phyloP scores from a whole-genome alignment of 768 basidiomycete species.

The Naganishia vaughanmartiniae region DNA sequence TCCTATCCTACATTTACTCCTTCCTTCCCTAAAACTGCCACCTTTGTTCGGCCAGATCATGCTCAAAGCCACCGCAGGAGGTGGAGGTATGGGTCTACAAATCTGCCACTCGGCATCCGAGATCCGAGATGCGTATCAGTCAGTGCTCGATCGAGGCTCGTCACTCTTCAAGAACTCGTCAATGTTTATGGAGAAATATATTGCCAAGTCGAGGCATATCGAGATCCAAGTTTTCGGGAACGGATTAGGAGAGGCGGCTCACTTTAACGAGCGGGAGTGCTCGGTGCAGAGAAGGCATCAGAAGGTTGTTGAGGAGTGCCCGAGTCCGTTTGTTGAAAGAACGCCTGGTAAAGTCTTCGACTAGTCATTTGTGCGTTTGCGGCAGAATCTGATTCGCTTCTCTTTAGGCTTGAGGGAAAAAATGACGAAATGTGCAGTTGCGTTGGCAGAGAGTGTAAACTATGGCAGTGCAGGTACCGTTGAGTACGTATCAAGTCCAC shows the following conservation, averaged over 20 bases:
- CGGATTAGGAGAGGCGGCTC: slow-evolving; percentile 59
- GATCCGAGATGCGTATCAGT: slow-evolving; percentile 35
- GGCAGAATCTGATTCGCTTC: background rate
- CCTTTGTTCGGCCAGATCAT: slow-evolving; percentile 53
- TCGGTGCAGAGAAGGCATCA: slow-evolving; percentile 69
- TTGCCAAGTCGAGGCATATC: slow-evolving; percentile 61
- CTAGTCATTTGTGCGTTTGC: background rate
- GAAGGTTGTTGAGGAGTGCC: slow-evolving; percentile 70
- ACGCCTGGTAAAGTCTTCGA: slow-evolving; percentile 55
- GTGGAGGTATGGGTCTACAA: slow-evolving; percentile 67
- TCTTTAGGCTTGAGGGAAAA: slow-evolving; percentile 55
- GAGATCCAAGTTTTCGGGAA: slow-evolving; percentile 68
- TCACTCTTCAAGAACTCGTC: slow-evolving; percentile 58
- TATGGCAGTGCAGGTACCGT: slow-evolving; percentile 67
- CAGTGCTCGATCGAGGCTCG: slow-evolving; percentile 47
- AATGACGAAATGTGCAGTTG: slow-evolving; percentile 61
- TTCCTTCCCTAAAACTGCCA: background rate
- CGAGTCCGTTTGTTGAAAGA: slow-evolving; percentile 60
- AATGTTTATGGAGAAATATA: slow-evolving; percentile 64
- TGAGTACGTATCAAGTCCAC: slow-evolving; percentile 62
- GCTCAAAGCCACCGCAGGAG: slow-evolving; percentile 67
- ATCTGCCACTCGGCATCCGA: slow-evolving; percentile 54
- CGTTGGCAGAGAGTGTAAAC: slow-evolving; percentile 57
- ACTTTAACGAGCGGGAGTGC: slow-evolving; percentile 70
- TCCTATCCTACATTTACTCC: background rate